These are phyloP conservation scores for Chrysoporthe puriensis DNA, from an alignment of 2,329 filamentous ascomycete genomes.

Conservation along the genomic window DNA sequence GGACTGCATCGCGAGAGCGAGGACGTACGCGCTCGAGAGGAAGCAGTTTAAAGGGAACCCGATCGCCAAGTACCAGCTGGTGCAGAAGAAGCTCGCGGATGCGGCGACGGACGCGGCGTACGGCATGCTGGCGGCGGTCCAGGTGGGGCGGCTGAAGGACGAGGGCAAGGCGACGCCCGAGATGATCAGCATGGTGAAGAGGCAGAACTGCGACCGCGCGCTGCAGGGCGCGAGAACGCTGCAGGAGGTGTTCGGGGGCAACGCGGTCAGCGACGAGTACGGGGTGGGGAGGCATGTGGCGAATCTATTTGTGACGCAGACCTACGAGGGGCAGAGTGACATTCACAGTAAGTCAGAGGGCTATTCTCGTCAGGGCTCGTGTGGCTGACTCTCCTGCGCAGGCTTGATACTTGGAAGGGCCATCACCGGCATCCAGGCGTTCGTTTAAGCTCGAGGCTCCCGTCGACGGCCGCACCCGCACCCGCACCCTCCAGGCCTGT, in stretches of 20 bases:
- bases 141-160: slow-evolving; percentile 93
- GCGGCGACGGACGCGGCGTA: slow-evolving; percentile 89
- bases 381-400: slow-evolving; percentile 42
- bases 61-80: slow-evolving; percentile 91
- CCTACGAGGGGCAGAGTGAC: slow-evolving; percentile 97
- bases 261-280: slow-evolving; percentile 98
- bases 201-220: slow-evolving; percentile 94
- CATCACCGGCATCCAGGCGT: slow-evolving; percentile 77
- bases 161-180: slow-evolving; percentile 85
- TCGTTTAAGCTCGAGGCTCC: slow-evolving; percentile 55
- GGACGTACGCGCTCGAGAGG: slow-evolving; percentile 87
- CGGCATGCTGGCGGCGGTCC: slow-evolving; percentile 85
- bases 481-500: not conserved
- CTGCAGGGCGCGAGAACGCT: slow-evolving; percentile 77
- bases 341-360: slow-evolving; percentile 76
- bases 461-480: not conserved
- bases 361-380: slow-evolving; percentile 28
- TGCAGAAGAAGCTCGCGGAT: slow-evolving; percentile 97
- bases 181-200: slow-evolving; percentile 97
- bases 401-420: slow-evolving; percentile 68
- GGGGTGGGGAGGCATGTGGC: slow-evolving; percentile 92
- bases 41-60: slow-evolving; percentile 97
- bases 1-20: slow-evolving; percentile 80
- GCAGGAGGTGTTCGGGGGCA: slow-evolving; percentile 96
- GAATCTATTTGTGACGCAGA: slow-evolving; percentile 96